Evolutionary conservation across 352 stramenopile species (phyloP).

Genomic region (Pythium insidiosum): DNA sequence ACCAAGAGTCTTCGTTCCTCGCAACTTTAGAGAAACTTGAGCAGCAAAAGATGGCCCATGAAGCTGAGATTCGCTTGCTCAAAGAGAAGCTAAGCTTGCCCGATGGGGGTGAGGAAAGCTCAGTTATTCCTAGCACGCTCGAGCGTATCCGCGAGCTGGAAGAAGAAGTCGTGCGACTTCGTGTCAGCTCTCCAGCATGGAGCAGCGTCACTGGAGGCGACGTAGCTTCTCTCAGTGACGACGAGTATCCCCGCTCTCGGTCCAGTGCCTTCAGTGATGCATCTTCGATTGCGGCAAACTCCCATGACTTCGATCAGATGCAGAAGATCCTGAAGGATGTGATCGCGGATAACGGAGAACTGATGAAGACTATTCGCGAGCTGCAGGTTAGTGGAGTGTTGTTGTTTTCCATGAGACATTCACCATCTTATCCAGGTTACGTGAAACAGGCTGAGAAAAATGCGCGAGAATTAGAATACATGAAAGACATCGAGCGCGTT

Average conservation of each 20-base stretch:
- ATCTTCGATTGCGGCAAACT: no score
- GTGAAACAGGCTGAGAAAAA: constrained; percentile 14
- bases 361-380: constrained; percentile 54
- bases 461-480: constrained; percentile 13
- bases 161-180: constrained; percentile 5
- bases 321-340: constrained; percentile 40
- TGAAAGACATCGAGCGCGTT: constrained; percentile 31
- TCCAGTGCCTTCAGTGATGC: no score
- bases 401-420: not conserved
- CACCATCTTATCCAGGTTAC: constrained; percentile 8
- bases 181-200: constrained; percentile 8
- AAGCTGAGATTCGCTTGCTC: not conserved
- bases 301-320: no score
- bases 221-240: constrained; percentile 4
- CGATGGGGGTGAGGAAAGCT: constrained; percentile 7
- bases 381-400: constrained; percentile 38
- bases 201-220: constrained; percentile 4
- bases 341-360: constrained; percentile 46
- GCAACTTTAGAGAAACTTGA: no score
- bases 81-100: not conserved
- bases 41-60: no score
- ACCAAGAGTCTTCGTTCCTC: no score
- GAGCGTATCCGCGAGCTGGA: constrained; percentile 15
- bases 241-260: no score
- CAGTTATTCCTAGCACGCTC: constrained; percentile 3